Percentiles rank a stretch among this genome's conserved stretches.
These are phyloP conservation scores for Basipetospora sp. DNA, from an alignment of 2,329 filamentous ascomycete genomes.

Conservation along the genomic window DNA sequence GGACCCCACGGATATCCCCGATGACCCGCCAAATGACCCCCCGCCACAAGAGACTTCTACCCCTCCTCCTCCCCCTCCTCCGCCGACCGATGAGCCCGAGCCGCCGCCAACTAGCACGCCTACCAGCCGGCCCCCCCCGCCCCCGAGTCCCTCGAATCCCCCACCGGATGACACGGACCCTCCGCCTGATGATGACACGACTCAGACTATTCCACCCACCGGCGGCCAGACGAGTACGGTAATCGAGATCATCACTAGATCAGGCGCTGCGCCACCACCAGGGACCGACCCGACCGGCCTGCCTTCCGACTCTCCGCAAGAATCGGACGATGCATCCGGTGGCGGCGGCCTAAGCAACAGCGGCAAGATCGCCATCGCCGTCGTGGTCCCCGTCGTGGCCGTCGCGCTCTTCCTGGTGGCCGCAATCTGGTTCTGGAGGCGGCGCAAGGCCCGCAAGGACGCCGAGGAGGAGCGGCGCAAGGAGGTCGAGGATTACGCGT, in stretches of 20 bases:
- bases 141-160: background rate
- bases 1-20: conserved; percentile 7
- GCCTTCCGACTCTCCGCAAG: conserved; percentile 15
- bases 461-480: conserved; percentile 81
- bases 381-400: conserved; percentile 81
- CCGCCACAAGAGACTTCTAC: background rate
- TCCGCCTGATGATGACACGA: background rate
- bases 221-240: conserved; percentile 12
- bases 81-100: conserved; percentile 5
- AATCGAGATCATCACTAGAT: conserved; percentile 12
- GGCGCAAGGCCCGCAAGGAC: conserved; percentile 69
- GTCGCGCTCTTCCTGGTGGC: conserved; percentile 67
- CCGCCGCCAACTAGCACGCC: too few species aligned
- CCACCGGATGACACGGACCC: too few species aligned
- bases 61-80: conserved; percentile 3
- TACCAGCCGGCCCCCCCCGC: too few species aligned
- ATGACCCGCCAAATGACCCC: background rate
- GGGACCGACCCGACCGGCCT: conserved; percentile 14
- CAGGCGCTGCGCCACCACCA: conserved; percentile 10
- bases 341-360: conserved; percentile 39
- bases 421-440: conserved; percentile 74
- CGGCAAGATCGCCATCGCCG: conserved; percentile 76
- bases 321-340: conserved; percentile 4
- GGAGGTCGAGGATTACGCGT: conserved; percentile 93
- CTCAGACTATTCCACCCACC: conserved; percentile 3